phyloP scores from a whole-genome alignment of 768 basidiomycete genomes.

The Lactifluus rugatus region DNA sequence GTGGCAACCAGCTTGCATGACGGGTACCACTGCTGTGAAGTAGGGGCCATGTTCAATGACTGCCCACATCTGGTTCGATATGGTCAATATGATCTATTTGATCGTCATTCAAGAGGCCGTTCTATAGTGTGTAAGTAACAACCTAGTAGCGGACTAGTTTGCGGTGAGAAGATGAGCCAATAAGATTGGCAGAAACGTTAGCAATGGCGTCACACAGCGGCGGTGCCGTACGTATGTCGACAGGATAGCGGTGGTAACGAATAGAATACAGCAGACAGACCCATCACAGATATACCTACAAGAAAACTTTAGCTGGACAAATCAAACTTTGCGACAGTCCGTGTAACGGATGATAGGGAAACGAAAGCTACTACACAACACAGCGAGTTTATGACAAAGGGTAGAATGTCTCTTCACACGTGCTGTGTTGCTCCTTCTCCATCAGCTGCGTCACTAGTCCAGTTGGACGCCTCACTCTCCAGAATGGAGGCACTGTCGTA shows the following conservation, averaged over 20 bases:
- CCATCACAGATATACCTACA: background rate
- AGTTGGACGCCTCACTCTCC: conserved; percentile 14
- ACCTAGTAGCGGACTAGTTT: background rate
- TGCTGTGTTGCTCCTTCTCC: background rate
- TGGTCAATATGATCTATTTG: background rate
- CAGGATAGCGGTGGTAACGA: background rate
- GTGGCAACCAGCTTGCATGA: background rate
- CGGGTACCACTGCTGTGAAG: background rate
- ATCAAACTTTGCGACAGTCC: background rate
- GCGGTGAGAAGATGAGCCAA: background rate
- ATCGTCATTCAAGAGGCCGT: background rate
- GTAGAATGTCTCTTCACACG: background rate
- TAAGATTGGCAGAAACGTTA: too few species aligned
- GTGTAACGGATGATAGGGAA: background rate
- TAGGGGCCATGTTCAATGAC: background rate
- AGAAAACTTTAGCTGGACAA: background rate
- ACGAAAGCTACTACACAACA: background rate
- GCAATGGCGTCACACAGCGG: background rate
- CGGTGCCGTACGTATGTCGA: background rate
- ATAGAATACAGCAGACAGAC: background rate
- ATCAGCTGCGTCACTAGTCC: conserved; percentile 7
- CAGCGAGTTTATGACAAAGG: background rate
- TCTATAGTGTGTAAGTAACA: background rate
- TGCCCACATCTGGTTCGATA: background rate
- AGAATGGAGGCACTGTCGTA: conserved; percentile 9